A percentile compares a stretch with the other conserved stretches of the same genome.
Conservation (phyloP, 2,329 filamentous ascomycete genomes). For the Talaromyces marneffei region DNA sequence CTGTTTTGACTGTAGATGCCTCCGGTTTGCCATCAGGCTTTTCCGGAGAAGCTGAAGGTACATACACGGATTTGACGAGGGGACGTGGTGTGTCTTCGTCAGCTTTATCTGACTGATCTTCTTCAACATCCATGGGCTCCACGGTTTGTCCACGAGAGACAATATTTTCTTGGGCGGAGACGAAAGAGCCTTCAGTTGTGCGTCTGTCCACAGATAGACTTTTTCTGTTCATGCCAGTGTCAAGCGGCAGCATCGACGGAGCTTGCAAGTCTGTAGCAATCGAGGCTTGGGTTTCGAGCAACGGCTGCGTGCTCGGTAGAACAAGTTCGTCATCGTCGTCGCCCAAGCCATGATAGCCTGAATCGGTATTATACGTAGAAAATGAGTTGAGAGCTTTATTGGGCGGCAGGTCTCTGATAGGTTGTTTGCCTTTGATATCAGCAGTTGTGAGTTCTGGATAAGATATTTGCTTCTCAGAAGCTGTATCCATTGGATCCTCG, state of each 20-base stretch:
- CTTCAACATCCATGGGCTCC: slow-evolving; percentile 33
- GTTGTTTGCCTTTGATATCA: slow-evolving; percentile 12
- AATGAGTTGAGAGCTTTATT: slow-evolving; percentile 35
- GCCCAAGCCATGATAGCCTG: slow-evolving; percentile 44
- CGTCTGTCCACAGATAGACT: slow-evolving; percentile 30
- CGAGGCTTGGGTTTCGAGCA: slow-evolving; percentile 2
- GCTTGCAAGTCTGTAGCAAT: slow-evolving; percentile 20
- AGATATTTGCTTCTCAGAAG: background rate
- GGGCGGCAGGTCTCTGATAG: slow-evolving; percentile 14
- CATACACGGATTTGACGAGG: slow-evolving; percentile 12
- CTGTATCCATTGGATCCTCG: background rate
- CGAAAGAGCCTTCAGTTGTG: slow-evolving; percentile 42
- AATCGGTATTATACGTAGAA: slow-evolving; percentile 39
- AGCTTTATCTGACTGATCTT: slow-evolving; percentile 19
- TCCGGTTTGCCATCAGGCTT: slow-evolving; percentile 18
- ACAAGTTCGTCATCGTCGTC: slow-evolving; percentile 37
- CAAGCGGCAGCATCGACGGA: background rate
- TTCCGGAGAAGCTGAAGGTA: slow-evolving; percentile 11
- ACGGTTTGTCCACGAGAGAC: slow-evolving; percentile 31
- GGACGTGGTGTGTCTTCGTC: slow-evolving; percentile 17
- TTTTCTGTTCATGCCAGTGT: slow-evolving; percentile 17
- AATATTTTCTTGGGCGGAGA: slow-evolving; percentile 41
- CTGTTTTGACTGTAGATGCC: slow-evolving; percentile 12
- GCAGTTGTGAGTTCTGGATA: background rate
- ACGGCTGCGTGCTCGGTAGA: slow-evolving; percentile 26